These are phyloP conservation scores for Tardiomyces blankii DNA, from an alignment of 1,139 yeast genomes.

Conservation along the genomic window DNA sequence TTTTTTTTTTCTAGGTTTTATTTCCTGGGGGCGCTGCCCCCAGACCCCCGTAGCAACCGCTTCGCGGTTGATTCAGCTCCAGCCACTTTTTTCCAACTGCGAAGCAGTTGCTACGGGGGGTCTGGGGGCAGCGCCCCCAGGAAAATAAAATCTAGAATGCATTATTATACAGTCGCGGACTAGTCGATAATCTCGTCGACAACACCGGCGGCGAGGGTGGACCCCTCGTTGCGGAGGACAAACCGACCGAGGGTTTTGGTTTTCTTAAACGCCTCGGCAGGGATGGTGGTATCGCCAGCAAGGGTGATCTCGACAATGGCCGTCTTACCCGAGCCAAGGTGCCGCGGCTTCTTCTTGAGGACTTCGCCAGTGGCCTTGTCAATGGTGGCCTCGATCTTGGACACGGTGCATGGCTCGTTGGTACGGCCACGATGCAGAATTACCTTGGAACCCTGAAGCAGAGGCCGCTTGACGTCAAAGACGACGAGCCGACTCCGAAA, in stretches of 20 bases:
- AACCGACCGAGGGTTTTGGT: conserved; percentile 66
- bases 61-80: too few relatives aligned
- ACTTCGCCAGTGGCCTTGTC: conserved; percentile 34
- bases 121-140: too few relatives aligned
- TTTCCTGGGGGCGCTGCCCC: too few relatives aligned
- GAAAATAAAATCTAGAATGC: too few relatives aligned
- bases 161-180: too few relatives aligned
- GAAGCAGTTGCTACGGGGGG: too few relatives aligned
- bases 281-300: conserved; percentile 33
- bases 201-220: conserved; percentile 80
- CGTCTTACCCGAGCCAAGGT: conserved; percentile 58
- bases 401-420: conserved; percentile 62
- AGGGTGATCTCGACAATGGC: conserved; percentile 65
- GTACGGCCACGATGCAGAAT: conserved; percentile 74
- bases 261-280: conserved; percentile 48
- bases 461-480: conserved; percentile 63
- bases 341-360: conserved; percentile 49
- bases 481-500: conserved; percentile 48
- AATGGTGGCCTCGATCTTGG: conserved; percentile 42
- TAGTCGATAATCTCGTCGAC: conserved; percentile 21
- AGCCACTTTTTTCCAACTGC: too few relatives aligned
- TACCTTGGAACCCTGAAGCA: conserved; percentile 74
- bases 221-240: conserved; percentile 77
- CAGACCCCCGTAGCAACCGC: too few relatives aligned
- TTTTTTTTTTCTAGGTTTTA: too few relatives aligned